Conservation (phyloP, 805 yeast genomes). For the Metschnikowia similis region DNA sequence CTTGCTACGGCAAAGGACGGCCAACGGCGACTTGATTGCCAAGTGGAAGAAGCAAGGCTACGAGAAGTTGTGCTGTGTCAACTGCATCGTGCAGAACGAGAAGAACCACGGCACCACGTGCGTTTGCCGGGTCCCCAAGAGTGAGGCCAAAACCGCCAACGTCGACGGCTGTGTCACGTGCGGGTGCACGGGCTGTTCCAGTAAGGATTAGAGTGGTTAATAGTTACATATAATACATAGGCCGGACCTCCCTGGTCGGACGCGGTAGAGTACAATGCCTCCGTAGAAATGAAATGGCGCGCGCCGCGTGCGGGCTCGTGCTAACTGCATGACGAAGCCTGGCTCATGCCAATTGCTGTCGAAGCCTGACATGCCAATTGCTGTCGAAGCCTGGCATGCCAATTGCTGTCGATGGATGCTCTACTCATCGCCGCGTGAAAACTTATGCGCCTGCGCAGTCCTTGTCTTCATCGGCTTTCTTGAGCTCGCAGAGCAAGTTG, state of each 20-base stretch:
- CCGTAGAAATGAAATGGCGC: neutral
- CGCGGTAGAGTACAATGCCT: constrained; percentile 1
- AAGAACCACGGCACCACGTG: constrained; percentile 63
- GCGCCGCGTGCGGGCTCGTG: neutral
- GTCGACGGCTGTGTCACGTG: constrained; percentile 62
- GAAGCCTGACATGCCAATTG: no score
- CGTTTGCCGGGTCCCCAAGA: constrained; percentile 80
- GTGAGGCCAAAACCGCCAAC: constrained; percentile 36
- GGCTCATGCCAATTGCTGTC: no score
- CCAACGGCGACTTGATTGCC: constrained; percentile 69
- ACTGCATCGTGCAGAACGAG: constrained; percentile 65
- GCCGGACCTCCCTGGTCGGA: neutral
- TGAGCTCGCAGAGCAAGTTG: constrained; percentile 13
- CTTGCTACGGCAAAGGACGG: constrained; percentile 62
- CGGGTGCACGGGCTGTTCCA: constrained; percentile 84
- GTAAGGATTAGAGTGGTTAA: constrained; percentile 48
- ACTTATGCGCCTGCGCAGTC: constrained; percentile 3
- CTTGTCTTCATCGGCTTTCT: constrained; percentile 6
- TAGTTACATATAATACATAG: constrained; percentile 4
- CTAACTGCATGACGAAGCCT: no score
- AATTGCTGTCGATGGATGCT: no score
- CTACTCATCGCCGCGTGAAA: neutral
- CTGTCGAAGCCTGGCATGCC: no score
- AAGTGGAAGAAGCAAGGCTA: constrained; percentile 83
- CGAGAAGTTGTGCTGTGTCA: constrained; percentile 78